Evolutionary conservation across 148 eudicot genomes (phyloP), one percentile per base, ranked within the genome.

Genomic region (Persicaria tinctoria): DNA sequence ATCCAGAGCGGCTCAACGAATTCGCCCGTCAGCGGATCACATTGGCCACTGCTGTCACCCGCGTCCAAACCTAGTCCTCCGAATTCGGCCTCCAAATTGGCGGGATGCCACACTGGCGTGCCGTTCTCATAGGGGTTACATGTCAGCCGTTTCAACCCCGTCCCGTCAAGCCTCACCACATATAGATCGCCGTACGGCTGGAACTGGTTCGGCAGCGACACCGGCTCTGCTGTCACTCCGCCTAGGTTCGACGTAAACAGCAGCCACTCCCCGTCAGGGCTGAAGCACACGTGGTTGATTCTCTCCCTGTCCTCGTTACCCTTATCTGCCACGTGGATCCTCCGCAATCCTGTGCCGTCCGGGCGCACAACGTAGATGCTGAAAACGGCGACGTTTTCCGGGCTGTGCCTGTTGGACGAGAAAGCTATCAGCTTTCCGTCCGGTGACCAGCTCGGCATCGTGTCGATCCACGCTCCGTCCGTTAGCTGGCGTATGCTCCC

Each of bases 361-460:
- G 93, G 84, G 7, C 69, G 76, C 11, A 88, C 56, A 46, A 91
- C 32, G 68, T 91, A 93, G 8, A 91, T 82, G 47, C 92, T 84
- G 74, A 91, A 93, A 0, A 78, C 78, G 0, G 78, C 85, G 5
- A 70, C 74, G 70, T 88, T 81, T 1, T 77, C 81, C 0, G 94
- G 97, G 66, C 82, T 82, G 64, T 93, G 92, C 64, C 87, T 78
- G 73, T 91, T 89, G 0, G 98, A 93, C 0, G 98, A 93, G 73
- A 91, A 93, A 0, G 91, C 98, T 0, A 93, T 91, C 8, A 85
- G 70, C 46, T 88, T 55, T 4, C 98, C 98, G 51, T 86, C 87
- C 0, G 95, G 98, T 1, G 98, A 93, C 91, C 95, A 93, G 75
- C 86, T 71, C 0, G 97, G 95, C 98, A 93, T 93, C 0, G 98